Evolutionary conservation across 768 basidiomycete species (phyloP).

Genomic region (Imleria badia): DNA sequence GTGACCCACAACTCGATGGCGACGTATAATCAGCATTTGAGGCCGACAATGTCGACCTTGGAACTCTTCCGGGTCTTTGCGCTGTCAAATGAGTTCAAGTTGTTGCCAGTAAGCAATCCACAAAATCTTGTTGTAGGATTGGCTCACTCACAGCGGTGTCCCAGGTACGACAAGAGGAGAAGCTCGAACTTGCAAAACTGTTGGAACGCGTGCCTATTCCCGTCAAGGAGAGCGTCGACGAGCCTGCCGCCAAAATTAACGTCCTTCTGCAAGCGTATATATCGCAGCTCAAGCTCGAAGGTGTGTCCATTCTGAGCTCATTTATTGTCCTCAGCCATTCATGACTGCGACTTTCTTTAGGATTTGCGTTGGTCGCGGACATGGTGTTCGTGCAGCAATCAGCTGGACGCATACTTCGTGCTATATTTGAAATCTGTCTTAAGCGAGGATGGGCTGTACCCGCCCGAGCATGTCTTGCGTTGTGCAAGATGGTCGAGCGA

Average conservation of each 20-base stretch:
- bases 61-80: conserved; percentile 97
- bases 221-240: conserved; percentile 94
- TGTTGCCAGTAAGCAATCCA: conserved; percentile 62
- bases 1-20: conserved; percentile 90
- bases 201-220: conserved; percentile 96
- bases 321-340: neutral
- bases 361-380: conserved; percentile 83
- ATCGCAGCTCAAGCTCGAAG: conserved; percentile 89
- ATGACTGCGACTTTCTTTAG: conserved; percentile 29
- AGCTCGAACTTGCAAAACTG: conserved; percentile 85
- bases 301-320: conserved; percentile 32
- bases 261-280: conserved; percentile 94
- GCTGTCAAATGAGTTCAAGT: conserved; percentile 92
- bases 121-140: neutral
- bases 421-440: conserved; percentile 96
- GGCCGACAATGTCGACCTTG: conserved; percentile 80
- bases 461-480: conserved; percentile 83
- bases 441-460: conserved; percentile 98
- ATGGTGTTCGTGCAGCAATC: conserved; percentile 98
- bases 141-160: neutral
- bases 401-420: conserved; percentile 93
- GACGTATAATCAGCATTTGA: conserved; percentile 91
- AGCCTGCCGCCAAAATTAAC: conserved; percentile 96
- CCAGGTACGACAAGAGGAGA: conserved; percentile 73
- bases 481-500: conserved; percentile 96